Evolutionary conservation across 176 grass and related monocot species (phyloP).

Genomic region (Luzula sylvatica): DNA sequence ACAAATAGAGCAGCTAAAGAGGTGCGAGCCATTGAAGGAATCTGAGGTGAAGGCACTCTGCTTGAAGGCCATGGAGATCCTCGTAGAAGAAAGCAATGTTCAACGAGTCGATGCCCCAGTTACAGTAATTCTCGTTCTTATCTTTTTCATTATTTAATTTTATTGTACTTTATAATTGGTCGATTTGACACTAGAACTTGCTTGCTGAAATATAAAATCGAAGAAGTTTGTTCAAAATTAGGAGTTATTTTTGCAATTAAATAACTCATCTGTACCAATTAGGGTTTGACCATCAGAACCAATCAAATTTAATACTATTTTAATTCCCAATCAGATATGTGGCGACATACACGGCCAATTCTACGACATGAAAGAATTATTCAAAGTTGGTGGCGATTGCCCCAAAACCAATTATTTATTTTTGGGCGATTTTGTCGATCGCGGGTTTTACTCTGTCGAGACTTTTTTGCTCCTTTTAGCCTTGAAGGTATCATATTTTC

Average conservation of each 20-base stretch:
- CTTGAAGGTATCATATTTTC: slow-evolving; percentile 56
- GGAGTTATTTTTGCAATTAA: too few species aligned
- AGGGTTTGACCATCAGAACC: too few species aligned
- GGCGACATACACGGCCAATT: slow-evolving; percentile 99
- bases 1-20: slow-evolving; percentile 98
- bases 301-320: not conserved
- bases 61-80: slow-evolving; percentile 99
- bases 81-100: slow-evolving; percentile 99
- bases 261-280: too few species aligned
- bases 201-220: too few species aligned
- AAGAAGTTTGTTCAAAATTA: too few species aligned
- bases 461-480: slow-evolving; percentile 96
- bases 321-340: slow-evolving; percentile 59
- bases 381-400: slow-evolving; percentile 98
- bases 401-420: slow-evolving; percentile 99
- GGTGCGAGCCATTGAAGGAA: slow-evolving; percentile 90
- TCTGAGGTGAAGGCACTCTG: slow-evolving; percentile 97
- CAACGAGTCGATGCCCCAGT: slow-evolving; percentile 92
- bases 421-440: slow-evolving; percentile 97
- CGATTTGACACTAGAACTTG: too few species aligned
- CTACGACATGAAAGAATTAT: slow-evolving; percentile 99
- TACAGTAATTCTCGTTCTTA: slow-evolving; percentile 38
- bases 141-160: not conserved
- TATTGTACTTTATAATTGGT: too few species aligned
- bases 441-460: slow-evolving; percentile 98